Evolutionary conservation across 352 stramenopile genomes (phyloP).

Genomic region (Aphanomyces euteiches): DNA sequence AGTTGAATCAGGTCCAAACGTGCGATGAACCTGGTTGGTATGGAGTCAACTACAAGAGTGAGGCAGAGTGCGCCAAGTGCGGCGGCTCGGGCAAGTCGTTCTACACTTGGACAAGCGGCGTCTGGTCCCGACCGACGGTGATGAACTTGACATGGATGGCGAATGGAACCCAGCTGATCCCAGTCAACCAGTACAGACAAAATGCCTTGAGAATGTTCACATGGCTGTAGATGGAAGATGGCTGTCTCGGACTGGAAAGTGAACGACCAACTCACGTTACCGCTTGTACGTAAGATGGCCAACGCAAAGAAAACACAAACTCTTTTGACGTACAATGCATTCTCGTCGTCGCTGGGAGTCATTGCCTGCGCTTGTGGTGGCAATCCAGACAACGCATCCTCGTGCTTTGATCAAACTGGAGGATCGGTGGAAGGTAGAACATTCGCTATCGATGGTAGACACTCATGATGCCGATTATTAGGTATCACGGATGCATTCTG

Average conservation of each 20-base stretch:
- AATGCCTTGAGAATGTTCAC: too few species aligned
- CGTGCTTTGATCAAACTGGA: constrained; percentile 4
- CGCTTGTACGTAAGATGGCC: constrained; percentile 7
- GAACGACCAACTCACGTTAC: neutral
- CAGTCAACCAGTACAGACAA: constrained; percentile 23
- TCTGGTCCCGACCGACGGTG: constrained; percentile 16
- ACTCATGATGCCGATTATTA: neutral
- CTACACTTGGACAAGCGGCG: constrained; percentile 19
- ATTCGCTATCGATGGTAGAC: too few species aligned
- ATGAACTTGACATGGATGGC: constrained; percentile 22
- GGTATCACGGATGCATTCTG: constrained; percentile 21
- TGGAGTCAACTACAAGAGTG: neutral
- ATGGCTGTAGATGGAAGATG: neutral
- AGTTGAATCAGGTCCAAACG: neutral
- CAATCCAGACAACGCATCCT: neutral
- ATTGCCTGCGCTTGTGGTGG: constrained; percentile 27
- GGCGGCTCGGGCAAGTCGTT: constrained; percentile 12
- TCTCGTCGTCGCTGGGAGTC: neutral
- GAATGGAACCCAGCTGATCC: constrained; percentile 17
- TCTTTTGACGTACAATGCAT: constrained; percentile 17
- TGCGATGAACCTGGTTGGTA: constrained; percentile 8
- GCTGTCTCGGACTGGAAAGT: constrained; percentile 2
- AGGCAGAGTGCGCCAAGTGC: constrained; percentile 13
- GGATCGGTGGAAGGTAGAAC: constrained; percentile 5
- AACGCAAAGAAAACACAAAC: constrained; percentile 19